Evolutionary conservation across 2,329 filamentous ascomycete species (phyloP), one percentile per base, ranked within the genome.

Genomic region (Macrophomina tecta): DNA sequence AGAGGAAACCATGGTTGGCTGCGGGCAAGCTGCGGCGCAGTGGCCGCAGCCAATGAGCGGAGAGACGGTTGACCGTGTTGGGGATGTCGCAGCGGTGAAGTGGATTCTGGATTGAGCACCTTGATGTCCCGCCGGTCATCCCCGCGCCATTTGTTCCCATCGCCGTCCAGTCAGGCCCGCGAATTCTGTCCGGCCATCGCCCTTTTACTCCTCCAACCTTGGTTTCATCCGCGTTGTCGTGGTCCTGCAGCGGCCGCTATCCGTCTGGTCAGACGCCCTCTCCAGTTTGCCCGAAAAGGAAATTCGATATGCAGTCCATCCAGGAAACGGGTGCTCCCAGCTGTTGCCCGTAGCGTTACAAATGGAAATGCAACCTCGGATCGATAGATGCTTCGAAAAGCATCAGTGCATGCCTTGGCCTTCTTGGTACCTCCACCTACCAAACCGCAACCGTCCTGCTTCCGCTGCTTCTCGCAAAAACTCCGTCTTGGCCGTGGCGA

Each of bases 341-440:
- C 14, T 16, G 1, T 34, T 34, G 11, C 28, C 7, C 16, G 16
- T 12, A 5, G 36, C 28, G n/a, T 62, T 62, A 62, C 58, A 28
- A 49, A 62, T 36, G 12, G 5, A 38, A 49, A n/a, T 62, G 18
- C 58, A 5, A 12, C 3, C 16, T 32, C 16, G n/a, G 6, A 49
- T 38, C 32, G 30, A 38, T 16, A 23, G 30, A 49, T 18, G 40
- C 56, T 46, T 28, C 16, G 14, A 46, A 36, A 16, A 32, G 16
- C 30, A 62, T 48, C 58, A 40, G 32, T 48, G 28, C 12, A 48
- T 62, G n/a, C 42, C 58, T 62, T 62, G 58, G 58, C 58, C 40
- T 49, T 62, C 58, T 62, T 62, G 58, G 58, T 4, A 30, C 45
- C 58, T 62, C 58, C 58, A 49, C 58, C 9, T 62, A 49, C 58